Evolutionary conservation across 1,284 basidiomycete genomes (phyloP), one percentile per base, ranked within the genome.

Genomic region (Pseudomicrostroma phylloplanum): DNA sequence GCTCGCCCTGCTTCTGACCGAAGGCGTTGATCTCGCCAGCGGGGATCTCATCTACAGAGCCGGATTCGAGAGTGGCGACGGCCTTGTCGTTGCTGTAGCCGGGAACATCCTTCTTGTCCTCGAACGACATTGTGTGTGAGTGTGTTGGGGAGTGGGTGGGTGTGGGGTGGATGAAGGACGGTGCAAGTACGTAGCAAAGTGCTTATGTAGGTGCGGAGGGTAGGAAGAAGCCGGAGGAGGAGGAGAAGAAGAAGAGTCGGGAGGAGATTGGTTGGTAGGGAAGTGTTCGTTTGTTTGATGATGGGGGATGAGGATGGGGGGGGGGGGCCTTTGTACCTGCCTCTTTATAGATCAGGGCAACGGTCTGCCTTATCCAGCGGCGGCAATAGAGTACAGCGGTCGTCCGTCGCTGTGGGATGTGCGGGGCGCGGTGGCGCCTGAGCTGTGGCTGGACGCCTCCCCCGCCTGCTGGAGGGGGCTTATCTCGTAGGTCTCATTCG

Each of bases 1-100:
- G 60, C 57, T 74, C 70, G 19, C 66, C 67, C 54, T 68, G 60
- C 56, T 63, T 61, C 62, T 72, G 70, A 58, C 60, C 69, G 17
- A 61, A 48, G 23, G 55, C 60, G 36, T 61, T 61, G 46, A n/a
- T 9, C 19, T 58, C 56, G 30, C 30, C 30, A 36, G 30, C 30
- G 21, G 15, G 51, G 21, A 15, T 25, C 25, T 26, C 21, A 23
- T 25, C 51, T 6, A 23, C 19, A 6, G 19, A 19, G 51, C 51
- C 51, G 23, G 51, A 6, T 19, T 54, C 51, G 51, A 54, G 51
- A 15, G 51, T 25, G 17, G 17, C 43, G 43, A 48, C 15, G 43
- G 21, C 51, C 51, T 54, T 54, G 21, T 54, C 51, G 8, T 54
- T 21, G 51, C 51, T 15, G 51, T 21, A 13, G 8, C 51, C 25